Evolutionary conservation across 495 filamentous ascomycete genomes (phyloP).

Genomic region (Neohortaea acidophila): DNA sequence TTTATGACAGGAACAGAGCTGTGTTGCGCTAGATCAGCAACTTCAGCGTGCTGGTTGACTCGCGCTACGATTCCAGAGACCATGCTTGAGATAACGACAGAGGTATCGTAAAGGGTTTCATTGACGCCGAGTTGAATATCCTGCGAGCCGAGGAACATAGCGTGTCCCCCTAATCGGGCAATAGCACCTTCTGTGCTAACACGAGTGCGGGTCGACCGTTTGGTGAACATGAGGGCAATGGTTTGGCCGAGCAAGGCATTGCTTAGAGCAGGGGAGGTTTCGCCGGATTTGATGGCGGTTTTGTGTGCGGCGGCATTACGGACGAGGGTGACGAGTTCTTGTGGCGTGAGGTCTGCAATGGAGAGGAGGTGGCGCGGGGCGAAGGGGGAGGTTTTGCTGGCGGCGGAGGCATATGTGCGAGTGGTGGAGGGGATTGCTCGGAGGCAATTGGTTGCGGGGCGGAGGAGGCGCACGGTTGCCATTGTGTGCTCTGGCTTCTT

Average conservation of each 20-base stretch:
- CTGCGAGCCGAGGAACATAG: constrained; percentile 88
- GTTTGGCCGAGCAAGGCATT: constrained; percentile 55
- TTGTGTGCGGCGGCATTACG: constrained; percentile 67
- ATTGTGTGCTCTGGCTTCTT: too few species aligned
- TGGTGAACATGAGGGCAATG: constrained; percentile 89
- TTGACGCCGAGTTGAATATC: constrained; percentile 97
- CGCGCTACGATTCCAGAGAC: constrained; percentile 78
- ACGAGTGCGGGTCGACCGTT: constrained; percentile 80
- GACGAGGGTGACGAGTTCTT: constrained; percentile 68
- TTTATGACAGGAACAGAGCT: constrained; percentile 88
- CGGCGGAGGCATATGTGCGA: background rate
- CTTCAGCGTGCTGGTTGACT: constrained; percentile 68
- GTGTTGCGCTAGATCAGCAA: constrained; percentile 60
- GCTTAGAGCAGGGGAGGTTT: constrained; percentile 35
- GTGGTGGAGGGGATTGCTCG: background rate
- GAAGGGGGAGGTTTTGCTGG: constrained; percentile 20
- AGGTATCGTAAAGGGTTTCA: constrained; percentile 79
- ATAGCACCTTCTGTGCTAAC: constrained; percentile 85
- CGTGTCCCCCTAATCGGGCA: constrained; percentile 68
- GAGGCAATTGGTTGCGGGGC: constrained; percentile 4
- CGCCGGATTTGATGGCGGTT: constrained; percentile 55
- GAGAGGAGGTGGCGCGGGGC: constrained; percentile 59
- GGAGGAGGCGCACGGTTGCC: constrained; percentile 4
- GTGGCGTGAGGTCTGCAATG: constrained; percentile 65
- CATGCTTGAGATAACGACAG: constrained; percentile 84